Base-by-base conservation (phyloP, 1,139 yeast genomes). In the Eremothecium cymbalariae region DNA sequence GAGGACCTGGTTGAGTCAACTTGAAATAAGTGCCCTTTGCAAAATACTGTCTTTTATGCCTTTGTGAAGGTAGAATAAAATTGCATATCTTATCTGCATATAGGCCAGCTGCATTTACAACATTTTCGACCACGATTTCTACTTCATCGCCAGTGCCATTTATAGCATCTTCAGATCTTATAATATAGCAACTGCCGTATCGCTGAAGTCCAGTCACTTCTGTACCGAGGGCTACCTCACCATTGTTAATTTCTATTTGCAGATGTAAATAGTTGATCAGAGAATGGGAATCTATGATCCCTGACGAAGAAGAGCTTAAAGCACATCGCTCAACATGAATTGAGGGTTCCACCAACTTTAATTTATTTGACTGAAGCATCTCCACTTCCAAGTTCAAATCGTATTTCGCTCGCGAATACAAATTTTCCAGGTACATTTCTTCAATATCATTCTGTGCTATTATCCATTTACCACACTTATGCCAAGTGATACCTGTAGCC, bases 21-120 rank as follows among this genome's bases (percentile, higher is more conserved):
- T 48, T 45, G 37, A 71, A 86, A 56, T 86, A 86, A 44, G 78
- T 83, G 0, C 96, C 96, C 57, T 84, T 86, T 17, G 88, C 95
- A 53, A 72, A 86, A 47, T 67, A 72, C 5, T 80, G 70, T 21
- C 62, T 63, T 28, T 72, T 55, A 18, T 78, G 82, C 23, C 82
- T 60, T 0, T 70, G 70, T n/a, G 53, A 38, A 0, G 94, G 94
- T 4, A 83, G 61, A 9, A 85, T 50, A 67, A 80, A 51, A 50
- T 83, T 83, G 11, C 90, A 70, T 1, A 86, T 59, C 19, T 60
- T 55, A 5, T 81, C 80, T 1, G 95, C 94, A 46, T 73, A 67
- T 25, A 81, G 63, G 0, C 96, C 96, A 0, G 90, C 94, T 19
- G 84, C 62, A 53, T 86, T 86, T 37, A 86, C 64, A 3, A 86